Evolutionary conservation across 305 asterid genomes (phyloP), one percentile per base, ranked within the genome.

Genomic region (Fraxinus nigra): DNA sequence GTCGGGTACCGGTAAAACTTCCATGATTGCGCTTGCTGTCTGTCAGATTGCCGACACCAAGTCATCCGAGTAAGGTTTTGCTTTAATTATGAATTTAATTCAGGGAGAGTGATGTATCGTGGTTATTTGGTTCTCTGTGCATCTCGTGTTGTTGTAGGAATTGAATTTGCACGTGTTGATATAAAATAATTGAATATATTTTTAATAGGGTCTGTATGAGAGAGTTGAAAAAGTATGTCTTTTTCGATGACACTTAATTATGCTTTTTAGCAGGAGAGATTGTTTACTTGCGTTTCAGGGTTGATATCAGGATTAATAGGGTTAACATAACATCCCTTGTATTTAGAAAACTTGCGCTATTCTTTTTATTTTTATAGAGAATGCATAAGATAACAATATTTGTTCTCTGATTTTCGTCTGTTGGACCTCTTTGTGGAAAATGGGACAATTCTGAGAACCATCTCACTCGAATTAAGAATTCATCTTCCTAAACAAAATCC

Each of bases 21-120:
- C 99, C 78, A 94, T 95, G 99, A 95, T 95, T 89, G 98, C 97
- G 24, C 97, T 95, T 78, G 77, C 99, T 59, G 98, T 95, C 81
- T 95, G 97, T 86, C 97, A 95, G 82, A 86, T 92, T 79, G 99
- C 85, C n/a, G 97, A 95, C 61, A 95, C 99, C 86, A 95, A 90
- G 89, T 94, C 98, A 0, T 92, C 97, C 1, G 98, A 95, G 98
- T 95, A 88, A 1, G 93, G 4, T 2, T 20, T 82, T 51, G 1
- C 4, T 70, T 2, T 77, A 22, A 24, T 69, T 30, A 2, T 56
- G 32, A 28, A 51, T 24, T 34, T 59, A 22, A 30, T 70, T 13
- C 35, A 5, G 11, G 75, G 24, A 14, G 14, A 61, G 38, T 73
- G 59, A 2, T 61, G 54, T 24, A 14, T 34, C 32, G 20, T 1